Evolutionary conservation across 306 rosid species (phyloP).

Genomic region (Quillaja saponaria): DNA sequence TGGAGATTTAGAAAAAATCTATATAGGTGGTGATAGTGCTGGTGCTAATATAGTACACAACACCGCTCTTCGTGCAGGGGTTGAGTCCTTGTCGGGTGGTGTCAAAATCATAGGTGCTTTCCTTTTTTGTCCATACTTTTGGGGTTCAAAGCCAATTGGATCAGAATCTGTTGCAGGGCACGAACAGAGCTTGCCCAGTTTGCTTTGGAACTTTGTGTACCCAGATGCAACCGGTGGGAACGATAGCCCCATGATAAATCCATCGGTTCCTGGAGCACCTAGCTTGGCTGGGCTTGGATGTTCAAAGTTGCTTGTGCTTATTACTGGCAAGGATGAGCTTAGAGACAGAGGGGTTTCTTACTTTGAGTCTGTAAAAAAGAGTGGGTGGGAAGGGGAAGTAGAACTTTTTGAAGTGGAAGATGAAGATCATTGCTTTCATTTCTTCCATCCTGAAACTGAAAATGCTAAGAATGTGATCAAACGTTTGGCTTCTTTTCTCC

Average conservation of each 20-base stretch:
- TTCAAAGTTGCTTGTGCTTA: constrained; percentile 15
- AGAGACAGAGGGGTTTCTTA: constrained; percentile 51
- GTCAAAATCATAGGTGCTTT: constrained; percentile 20
- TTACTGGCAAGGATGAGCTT: constrained; percentile 43
- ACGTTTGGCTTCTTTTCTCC: background rate
- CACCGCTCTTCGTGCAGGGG: constrained; percentile 30
- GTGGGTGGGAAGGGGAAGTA: constrained; percentile 51
- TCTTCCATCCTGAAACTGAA: background rate
- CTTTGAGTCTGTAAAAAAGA: constrained; percentile 37
- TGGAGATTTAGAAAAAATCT: constrained; percentile 25
- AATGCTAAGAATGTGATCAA: background rate
- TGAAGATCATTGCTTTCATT: constrained; percentile 20
- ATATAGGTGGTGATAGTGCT: constrained; percentile 43
- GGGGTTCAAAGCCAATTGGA: constrained; percentile 28
- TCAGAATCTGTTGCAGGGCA: constrained; percentile 12
- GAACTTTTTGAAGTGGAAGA: constrained; percentile 23
- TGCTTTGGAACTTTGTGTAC: background rate
- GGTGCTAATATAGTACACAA: constrained; percentile 43
- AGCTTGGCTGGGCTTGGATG: background rate
- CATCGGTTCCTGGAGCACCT: background rate
- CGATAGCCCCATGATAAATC: background rate
- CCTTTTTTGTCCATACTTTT: constrained; percentile 38
- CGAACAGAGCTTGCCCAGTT: background rate
- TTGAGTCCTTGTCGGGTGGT: constrained; percentile 29
- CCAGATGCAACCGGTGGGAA: background rate